Percentiles rank a stretch among this genome's conserved stretches.
Evolutionary conservation across 192 early-diverging fungal genomes (phyloP).

Genomic region (Entomortierella beljakovae): DNA sequence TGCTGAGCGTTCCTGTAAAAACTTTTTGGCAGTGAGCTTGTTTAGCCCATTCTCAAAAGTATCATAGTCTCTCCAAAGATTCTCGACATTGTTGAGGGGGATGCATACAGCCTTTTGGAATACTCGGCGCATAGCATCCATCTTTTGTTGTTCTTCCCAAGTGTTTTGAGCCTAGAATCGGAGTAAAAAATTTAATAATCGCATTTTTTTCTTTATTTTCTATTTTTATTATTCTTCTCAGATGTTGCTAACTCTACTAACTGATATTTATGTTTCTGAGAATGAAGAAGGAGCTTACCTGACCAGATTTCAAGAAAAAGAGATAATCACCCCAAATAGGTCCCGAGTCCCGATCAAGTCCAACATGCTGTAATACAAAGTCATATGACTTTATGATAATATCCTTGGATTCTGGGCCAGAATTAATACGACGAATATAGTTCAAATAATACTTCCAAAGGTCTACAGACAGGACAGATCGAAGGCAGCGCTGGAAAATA

Average conservation of each 20-base stretch:
- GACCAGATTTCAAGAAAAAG: conserved; percentile 77
- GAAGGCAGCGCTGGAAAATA: conserved; percentile 87
- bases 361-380: conserved; percentile 89
- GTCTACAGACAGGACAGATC: conserved; percentile 85
- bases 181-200: not conserved
- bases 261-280: too few species aligned
- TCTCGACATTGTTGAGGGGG: conserved; percentile 88
- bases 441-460: conserved; percentile 91
- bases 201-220: too few species aligned
- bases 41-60: conserved; percentile 89
- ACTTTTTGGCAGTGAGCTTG: conserved; percentile 91
- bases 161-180: conserved; percentile 65
- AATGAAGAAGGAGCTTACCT: conserved; percentile 61
- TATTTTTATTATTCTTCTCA: too few species aligned
- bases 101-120: conserved; percentile 91
- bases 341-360: conserved; percentile 89
- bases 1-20: conserved; percentile 84
- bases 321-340: conserved; percentile 92
- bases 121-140: conserved; percentile 83
- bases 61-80: conserved; percentile 97
- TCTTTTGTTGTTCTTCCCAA: conserved; percentile 93
- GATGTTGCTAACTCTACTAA: too few species aligned
- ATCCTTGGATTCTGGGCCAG: conserved; percentile 69
- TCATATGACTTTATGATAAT: conserved; percentile 89
- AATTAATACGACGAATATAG: conserved; percentile 85